Evolutionary conservation across 2,329 filamentous ascomycete species (phyloP).

Genomic region (Alternaria metachromatica): DNA sequence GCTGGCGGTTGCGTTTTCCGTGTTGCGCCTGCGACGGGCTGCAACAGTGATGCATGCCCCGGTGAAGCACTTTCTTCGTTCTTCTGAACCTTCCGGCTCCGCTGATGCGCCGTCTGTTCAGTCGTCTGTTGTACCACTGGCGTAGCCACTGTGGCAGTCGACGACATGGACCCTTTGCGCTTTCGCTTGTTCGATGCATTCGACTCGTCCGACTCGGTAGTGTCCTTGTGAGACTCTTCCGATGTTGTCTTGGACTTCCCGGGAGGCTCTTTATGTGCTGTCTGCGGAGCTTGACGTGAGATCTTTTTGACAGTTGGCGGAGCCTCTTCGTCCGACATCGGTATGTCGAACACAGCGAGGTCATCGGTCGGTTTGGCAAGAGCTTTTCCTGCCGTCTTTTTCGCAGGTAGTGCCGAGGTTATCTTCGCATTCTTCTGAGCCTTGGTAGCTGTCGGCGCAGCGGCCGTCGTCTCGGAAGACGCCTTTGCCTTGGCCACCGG

Average conservation of each 20-base stretch:
- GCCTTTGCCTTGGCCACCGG: conserved; percentile 18
- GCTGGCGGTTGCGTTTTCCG: conserved; percentile 3
- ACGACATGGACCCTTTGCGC: conserved; percentile 30
- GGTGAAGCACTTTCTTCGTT: conserved; percentile 30
- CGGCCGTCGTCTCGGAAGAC: conserved; percentile 21
- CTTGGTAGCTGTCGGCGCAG: conserved; percentile 11
- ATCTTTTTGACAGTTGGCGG: conserved; percentile 22
- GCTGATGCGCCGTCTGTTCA: conserved; percentile 19
- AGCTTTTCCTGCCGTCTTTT: conserved; percentile 11
- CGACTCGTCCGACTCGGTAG: conserved; percentile 37
- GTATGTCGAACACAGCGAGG: conserved; percentile 34
- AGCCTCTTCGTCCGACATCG: conserved; percentile 35
- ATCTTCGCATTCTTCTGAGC: conserved; percentile 10
- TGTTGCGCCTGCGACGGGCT: neutral
- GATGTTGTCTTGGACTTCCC: neutral
- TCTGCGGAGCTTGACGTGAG: conserved; percentile 18
- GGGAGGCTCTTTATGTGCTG: conserved; percentile 14
- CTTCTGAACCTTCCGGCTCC: conserved; percentile 37
- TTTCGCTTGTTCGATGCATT: conserved; percentile 42
- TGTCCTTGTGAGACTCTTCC: conserved; percentile 13
- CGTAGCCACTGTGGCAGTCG: conserved; percentile 16
- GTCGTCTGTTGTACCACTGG: conserved; percentile 3
- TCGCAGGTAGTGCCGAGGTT: neutral
- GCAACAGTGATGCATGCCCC: conserved; percentile 4
- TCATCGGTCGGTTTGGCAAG: conserved; percentile 6